Evolutionary conservation across 768 basidiomycete species (phyloP).

Genomic region (Hypsizygus marmoreus): DNA sequence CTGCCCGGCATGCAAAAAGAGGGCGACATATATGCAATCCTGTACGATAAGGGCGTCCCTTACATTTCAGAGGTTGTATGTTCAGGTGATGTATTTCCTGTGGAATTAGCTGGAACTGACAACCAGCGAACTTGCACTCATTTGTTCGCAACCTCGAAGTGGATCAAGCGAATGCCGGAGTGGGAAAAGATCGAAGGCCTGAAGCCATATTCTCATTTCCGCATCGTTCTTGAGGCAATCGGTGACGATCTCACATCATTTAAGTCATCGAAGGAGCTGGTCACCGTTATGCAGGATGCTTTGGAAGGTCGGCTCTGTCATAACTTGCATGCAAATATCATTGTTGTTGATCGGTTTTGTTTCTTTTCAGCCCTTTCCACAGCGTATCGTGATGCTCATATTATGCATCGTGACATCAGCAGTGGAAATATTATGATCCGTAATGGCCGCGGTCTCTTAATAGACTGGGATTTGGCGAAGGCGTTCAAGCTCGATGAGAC

Average conservation of each 20-base stretch:
- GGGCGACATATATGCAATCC: neutral
- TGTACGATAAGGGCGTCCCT: neutral
- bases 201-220: conserved; percentile 1
- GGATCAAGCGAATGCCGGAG: no score
- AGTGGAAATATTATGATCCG: conserved; percentile 12
- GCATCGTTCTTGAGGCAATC: conserved; percentile 1
- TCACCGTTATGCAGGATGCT: neutral
- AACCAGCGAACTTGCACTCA: neutral
- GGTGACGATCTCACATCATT: conserved; percentile 4
- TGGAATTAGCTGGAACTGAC: no score
- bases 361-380: neutral
- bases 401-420: conserved; percentile 5
- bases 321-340: neutral
- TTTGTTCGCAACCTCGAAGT: neutral
- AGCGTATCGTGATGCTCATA: conserved; percentile 10
- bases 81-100: neutral
- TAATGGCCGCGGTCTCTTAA: no score
- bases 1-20: neutral
- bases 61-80: neutral
- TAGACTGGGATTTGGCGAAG: no score
- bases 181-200: no score
- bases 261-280: neutral
- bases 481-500: no score
- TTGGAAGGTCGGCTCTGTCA: neutral
- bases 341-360: neutral